Conservation (phyloP, 345 rosid species). For the Brassica nigra region DNA sequence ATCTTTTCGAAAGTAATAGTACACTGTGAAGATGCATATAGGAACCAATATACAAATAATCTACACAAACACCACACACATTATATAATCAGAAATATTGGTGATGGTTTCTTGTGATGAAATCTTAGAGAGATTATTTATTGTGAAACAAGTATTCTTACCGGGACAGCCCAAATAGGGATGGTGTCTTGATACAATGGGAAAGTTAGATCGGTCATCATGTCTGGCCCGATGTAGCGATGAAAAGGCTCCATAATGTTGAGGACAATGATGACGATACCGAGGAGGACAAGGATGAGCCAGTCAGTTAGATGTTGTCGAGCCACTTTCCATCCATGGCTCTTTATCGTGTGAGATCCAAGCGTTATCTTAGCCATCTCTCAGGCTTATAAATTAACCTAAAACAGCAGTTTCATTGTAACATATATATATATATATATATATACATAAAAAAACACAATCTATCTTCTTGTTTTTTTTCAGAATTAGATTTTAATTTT, state of each 20-base stretch:
- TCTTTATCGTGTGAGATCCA: constrained; percentile 49
- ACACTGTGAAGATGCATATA: constrained; percentile 40
- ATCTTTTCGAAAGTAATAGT: constrained; percentile 50
- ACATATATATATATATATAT: background rate
- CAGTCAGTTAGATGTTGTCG: constrained; percentile 52
- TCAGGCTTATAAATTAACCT: constrained; percentile 7
- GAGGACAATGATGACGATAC: constrained; percentile 45
- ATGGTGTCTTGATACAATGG: constrained; percentile 58
- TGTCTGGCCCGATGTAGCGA: constrained; percentile 59
- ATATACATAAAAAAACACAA: background rate
- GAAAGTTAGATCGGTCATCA: constrained; percentile 62
- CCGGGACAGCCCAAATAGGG: constrained; percentile 67
- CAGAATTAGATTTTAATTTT: background rate
- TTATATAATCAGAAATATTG: background rate
- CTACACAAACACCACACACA: constrained; percentile 23
- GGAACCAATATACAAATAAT: constrained; percentile 50
- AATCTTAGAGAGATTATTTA: background rate
- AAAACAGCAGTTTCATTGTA: background rate
- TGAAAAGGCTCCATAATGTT: constrained; percentile 63
- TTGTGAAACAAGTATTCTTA: background rate
- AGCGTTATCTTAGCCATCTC: constrained; percentile 47
- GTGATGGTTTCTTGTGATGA: constrained; percentile 10
- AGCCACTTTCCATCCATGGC: constrained; percentile 60
- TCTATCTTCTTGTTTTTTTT: background rate
- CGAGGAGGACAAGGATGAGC: constrained; percentile 54